Evolutionary conservation across 1,284 basidiomycete species (phyloP).

Genomic region (Malassezia caprae): DNA sequence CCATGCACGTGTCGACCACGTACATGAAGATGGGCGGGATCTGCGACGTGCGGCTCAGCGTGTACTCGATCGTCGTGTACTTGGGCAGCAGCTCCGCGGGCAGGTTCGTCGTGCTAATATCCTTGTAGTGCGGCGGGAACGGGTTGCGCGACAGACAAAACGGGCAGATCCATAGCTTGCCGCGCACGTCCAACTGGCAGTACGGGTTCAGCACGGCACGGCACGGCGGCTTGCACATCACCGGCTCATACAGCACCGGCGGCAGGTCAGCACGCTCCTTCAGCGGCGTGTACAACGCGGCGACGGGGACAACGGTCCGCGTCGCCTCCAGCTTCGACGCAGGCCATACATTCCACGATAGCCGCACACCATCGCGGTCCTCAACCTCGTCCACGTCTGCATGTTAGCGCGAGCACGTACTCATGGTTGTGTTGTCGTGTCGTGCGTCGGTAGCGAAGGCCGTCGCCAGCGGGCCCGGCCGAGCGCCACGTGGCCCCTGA

Average conservation of each 20-base stretch:
- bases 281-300: constrained; percentile 92
- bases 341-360: constrained; percentile 97
- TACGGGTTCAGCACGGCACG: constrained; percentile 94
- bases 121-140: constrained; percentile 97
- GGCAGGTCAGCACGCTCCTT: constrained; percentile 91
- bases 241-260: constrained; percentile 92
- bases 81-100: constrained; percentile 91
- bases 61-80: constrained; percentile 99
- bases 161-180: constrained; percentile 98
- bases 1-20: constrained; percentile 93
- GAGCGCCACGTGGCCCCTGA: constrained; percentile 6
- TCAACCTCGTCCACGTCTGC: constrained; percentile 48
- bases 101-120: constrained; percentile 91
- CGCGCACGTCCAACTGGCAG: constrained; percentile 96
- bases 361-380: constrained; percentile 48
- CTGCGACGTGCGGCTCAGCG: constrained; percentile 76
- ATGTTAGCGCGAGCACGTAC: constrained; percentile 5
- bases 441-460: constrained; percentile 1
- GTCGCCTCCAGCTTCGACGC: constrained; percentile 95
- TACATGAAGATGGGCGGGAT: constrained; percentile 94
- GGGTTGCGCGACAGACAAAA: constrained; percentile 94
- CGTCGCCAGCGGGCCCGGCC: constrained; percentile 8
- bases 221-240: constrained; percentile 95
- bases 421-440: constrained; percentile 6
- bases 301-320: constrained; percentile 92